These are phyloP conservation scores for Colletotrichum horii DNA, from an alignment of 2,329 filamentous ascomycete genomes.

Conservation along the genomic window DNA sequence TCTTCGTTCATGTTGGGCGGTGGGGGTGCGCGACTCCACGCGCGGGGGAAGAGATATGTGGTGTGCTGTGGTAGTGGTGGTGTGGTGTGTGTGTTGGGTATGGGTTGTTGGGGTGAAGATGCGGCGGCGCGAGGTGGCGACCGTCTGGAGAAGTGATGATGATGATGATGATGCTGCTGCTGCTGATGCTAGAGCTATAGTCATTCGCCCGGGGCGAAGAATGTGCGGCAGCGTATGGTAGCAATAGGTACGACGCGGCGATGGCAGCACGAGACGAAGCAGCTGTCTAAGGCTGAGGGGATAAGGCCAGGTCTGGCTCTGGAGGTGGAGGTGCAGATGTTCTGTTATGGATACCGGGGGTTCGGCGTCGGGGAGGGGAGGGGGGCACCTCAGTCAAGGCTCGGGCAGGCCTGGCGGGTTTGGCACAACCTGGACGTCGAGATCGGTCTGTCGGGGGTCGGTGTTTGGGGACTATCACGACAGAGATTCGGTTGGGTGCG, in stretches of 20 bases:
- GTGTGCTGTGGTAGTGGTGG: not conserved
- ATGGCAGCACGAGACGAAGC: not conserved
- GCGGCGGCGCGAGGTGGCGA: not conserved
- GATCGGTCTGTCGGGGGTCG: slow-evolving; percentile 17
- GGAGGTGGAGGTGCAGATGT: not conserved
- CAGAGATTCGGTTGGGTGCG: slow-evolving; percentile 19
- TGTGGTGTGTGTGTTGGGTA: not conserved
- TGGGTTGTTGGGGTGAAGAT: not conserved
- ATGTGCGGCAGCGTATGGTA: not conserved
- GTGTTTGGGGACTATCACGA: slow-evolving; percentile 8
- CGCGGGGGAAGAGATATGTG: slow-evolving; percentile 28
- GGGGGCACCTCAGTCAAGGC: not conserved
- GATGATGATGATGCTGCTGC: not conserved
- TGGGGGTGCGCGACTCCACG: slow-evolving; percentile 39
- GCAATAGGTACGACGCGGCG: not conserved
- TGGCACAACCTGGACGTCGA: slow-evolving; percentile 2
- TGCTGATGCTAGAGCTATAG: not conserved
- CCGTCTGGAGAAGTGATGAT: not conserved
- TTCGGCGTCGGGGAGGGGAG: slow-evolving; percentile 3
- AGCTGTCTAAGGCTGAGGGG: not conserved
- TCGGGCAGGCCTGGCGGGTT: not conserved
- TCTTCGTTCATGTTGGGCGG: slow-evolving; percentile 65
- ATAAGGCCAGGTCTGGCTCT: not conserved
- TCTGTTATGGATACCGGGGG: slow-evolving; percentile 1
- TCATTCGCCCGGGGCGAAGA: not conserved